Evolutionary conservation across 352 stramenopile species (phyloP), one percentile per base, ranked within the genome.

Genomic region (Thalassiosira mediterranea): DNA sequence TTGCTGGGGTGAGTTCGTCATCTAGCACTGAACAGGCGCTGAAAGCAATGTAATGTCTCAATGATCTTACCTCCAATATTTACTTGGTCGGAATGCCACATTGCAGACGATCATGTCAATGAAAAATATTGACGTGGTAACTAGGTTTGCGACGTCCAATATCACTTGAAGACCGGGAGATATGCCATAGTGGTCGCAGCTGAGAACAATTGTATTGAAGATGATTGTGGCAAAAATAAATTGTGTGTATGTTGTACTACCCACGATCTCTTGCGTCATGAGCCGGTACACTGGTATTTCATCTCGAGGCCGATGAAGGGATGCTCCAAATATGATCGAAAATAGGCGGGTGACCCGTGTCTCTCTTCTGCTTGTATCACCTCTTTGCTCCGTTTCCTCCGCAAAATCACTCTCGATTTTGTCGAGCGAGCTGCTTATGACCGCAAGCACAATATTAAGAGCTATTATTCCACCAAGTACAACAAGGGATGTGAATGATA

Each of bases 151-250:
- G n/a, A 61, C 60, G 21, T 84, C 65, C 29, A 88, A 64, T 10
- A 72, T 42, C 28, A 40, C 57, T 25, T 70, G 29, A 56, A 77
- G 59, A 1, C 38, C 51, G 8, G 94, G 1, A 85, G 88, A 67
- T 44, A 87, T 87, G 40, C 79, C 75, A 75, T 97, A 90, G 59
- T 97, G 91, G 52, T 97, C 95, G 1, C 93, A 76, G 2, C 89
- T 78, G 7, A 97, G 66, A 44, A 96, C 78, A 1, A 87, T 81
- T 0, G 94, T 97, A 56, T 97, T 97, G 11, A 83, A 74, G 1
- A 96, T 37, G 53, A 97, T 97, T 3, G 56, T 68, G 2, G n/a
- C 11, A 1, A 81, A 48, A 32, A 88, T 80, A 32, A 83, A 74
- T 26, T 72, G 48, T 13, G 32, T 91, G 32, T 57, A 94, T 75